Evolutionary conservation across 1,284 basidiomycete species (phyloP), one percentile per base, ranked within the genome.

Genomic region (Volvariella surrecta): DNA sequence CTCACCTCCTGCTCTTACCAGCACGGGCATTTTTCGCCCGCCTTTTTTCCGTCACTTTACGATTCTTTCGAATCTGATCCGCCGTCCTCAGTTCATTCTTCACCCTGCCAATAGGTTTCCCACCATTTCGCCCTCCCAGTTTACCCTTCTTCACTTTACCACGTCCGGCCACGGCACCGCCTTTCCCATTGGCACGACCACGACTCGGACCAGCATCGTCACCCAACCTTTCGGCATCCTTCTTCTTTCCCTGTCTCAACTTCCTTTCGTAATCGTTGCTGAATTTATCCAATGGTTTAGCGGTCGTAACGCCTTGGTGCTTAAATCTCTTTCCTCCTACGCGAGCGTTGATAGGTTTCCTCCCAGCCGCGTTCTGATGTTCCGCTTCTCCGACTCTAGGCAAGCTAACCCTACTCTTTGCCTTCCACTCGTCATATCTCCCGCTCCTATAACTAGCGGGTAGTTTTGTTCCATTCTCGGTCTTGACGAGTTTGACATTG

Each of bases 401-500:
- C 37, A 97, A 61, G 49, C 70, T 73, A 6, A 79, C 63, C 24
- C 76, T 79, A 45, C 72, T 79, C 63, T 87, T 89, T 49, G 77
- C 73, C 62, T 88, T 89, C 96, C 96, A 99, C 58, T 95, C 91
- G 43, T 96, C 90, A 60, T 89, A 99, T 3, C 90, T 78, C 3
- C 96, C 96, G 50, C 85, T 90, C 45, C 89, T 85, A 67, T 93
- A 99, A 4, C 82, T 83, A 0, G 93, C 93, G 1, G 96, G 96
- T n/a, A 99, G 71, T 39, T 88, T 80, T 11, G 83, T 80, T 1
- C 96, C 96, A 50, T 84, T 92, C 62, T 99, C 96, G 1, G 92
- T 93, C 50, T 79, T 82, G 52, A 99, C 88, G 53, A 99, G 73
- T 63, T 97, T 98, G 54, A 95, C 75, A 61, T 98, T 98, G 61